Evolutionary conservation across 345 rosid species (phyloP).

Genomic region (Dipteronia dyeriana): DNA sequence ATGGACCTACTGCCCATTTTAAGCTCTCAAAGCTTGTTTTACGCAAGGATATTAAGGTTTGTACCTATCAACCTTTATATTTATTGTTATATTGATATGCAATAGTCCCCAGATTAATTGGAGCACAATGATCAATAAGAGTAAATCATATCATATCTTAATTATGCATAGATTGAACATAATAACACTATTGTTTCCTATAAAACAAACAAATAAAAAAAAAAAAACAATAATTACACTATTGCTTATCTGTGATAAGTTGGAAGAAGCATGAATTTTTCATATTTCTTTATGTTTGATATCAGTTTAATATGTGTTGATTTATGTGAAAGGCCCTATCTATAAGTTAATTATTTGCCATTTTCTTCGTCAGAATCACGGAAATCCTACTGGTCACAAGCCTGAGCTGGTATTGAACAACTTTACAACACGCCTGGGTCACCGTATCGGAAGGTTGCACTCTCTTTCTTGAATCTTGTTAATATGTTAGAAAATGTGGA

Average conservation of each 20-base stretch:
- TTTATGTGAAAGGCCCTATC: not conserved
- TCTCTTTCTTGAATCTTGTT: not conserved
- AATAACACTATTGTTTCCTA: not conserved
- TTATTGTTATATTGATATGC: not conserved
- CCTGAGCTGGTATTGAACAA: slow-evolving; percentile 87
- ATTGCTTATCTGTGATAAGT: not conserved
- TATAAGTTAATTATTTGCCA: not conserved
- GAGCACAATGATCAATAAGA: not conserved
- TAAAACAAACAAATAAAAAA: not conserved
- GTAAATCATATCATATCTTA: not conserved
- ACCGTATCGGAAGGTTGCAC: slow-evolving; percentile 81
- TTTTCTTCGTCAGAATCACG: slow-evolving; percentile 63
- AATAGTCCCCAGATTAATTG: not conserved
- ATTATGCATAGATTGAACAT: not conserved
- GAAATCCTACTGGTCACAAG: slow-evolving; percentile 87
- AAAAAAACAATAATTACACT: not conserved
- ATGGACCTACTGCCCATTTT: slow-evolving; percentile 97
- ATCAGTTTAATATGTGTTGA: not conserved
- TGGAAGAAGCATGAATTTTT: not conserved
- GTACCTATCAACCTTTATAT: not conserved
- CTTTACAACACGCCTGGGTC: slow-evolving; percentile 91
- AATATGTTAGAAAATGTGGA: not conserved
- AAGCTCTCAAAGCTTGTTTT: slow-evolving; percentile 80
- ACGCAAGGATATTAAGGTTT: slow-evolving; percentile 89
- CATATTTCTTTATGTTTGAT: not conserved